Evolutionary conservation across 371 early-diverging fungal genomes (phyloP).

Genomic region (Dichotomocladium elegans): DNA sequence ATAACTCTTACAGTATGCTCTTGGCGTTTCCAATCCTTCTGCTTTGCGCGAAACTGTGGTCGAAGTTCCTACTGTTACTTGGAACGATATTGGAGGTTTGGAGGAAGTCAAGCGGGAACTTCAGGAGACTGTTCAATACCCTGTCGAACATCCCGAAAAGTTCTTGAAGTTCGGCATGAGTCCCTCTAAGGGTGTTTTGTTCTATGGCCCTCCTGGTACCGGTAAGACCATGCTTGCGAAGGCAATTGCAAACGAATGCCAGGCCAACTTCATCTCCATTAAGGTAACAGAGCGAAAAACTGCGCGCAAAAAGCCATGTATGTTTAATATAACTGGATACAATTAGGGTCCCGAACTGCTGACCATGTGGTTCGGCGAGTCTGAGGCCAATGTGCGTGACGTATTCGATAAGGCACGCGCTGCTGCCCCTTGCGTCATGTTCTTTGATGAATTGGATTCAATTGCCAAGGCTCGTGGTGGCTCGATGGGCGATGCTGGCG

Average conservation of each 20-base stretch:
- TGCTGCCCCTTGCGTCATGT: slow-evolving; percentile 99
- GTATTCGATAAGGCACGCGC: slow-evolving; percentile 99
- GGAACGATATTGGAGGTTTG: slow-evolving; percentile 99
- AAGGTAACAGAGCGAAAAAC: slow-evolving; percentile 66
- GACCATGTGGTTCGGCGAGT: slow-evolving; percentile 99
- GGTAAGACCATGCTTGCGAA: slow-evolving; percentile 99
- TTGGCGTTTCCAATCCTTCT: slow-evolving; percentile 97
- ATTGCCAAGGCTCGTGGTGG: slow-evolving; percentile 97
- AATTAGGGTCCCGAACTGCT: slow-evolving; percentile 97
- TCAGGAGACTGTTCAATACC: slow-evolving; percentile 99
- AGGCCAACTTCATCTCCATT: slow-evolving; percentile 99
- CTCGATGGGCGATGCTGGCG: slow-evolving; percentile 86
- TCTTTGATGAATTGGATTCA: slow-evolving; percentile 99
- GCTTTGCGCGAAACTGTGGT: slow-evolving; percentile 99
- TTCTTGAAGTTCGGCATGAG: slow-evolving; percentile 99
- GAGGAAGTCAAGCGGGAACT: slow-evolving; percentile 99
- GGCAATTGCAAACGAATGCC: slow-evolving; percentile 99
- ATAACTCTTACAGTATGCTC: slow-evolving; percentile 59
- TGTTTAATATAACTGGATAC: neutral
- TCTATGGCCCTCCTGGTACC: slow-evolving; percentile 99
- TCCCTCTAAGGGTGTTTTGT: slow-evolving; percentile 99
- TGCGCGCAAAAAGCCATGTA: no score
- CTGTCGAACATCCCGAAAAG: slow-evolving; percentile 99
- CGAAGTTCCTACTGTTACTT: slow-evolving; percentile 97
- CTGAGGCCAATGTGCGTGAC: slow-evolving; percentile 99